Base-by-base conservation (phyloP, 2,329 filamentous ascomycete species). In the Dothistroma septosporum region DNA sequence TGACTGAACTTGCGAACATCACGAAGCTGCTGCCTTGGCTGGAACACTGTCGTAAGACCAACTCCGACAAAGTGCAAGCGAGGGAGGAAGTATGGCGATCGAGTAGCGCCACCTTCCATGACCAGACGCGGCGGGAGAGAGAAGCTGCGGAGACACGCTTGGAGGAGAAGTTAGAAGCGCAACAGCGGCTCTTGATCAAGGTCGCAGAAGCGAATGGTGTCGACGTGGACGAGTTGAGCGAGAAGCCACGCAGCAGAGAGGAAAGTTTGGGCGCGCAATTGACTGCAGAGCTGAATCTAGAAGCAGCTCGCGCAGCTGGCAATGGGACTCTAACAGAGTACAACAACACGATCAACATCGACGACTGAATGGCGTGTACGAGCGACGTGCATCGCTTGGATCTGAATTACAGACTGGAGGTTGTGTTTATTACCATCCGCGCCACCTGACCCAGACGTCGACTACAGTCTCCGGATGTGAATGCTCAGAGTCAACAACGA, bases 401-500 rank as follows among this genome's bases (percentile, higher is more conserved):
- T 44, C 41, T 44, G 35, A 19, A 44, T 19, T 44, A 19, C 14
- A n/a, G 16, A 44, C 16, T n/a, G n/a, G n/a, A 9, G 19, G 2
- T 5, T 5, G 14, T 3, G 46, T n/a, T 11, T 3, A 50, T 68
- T 74, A 90, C 88, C 88, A 91, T 0, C 88, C 88, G 59, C 84
- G 81, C 81, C 86, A 88, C 63, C 88, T 78, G 16, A 83, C 77
- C 89, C 89, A 93, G 22, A 92, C 82, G 78, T 93, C 90, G n/a
- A 65, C 60, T 41, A 90, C 79, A 62, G 90, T 80, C 67, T 84
- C 81, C 61, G 87, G 80, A 66, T 84, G 81, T 22, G 78, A 77
- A 0, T 79, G 81, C 56, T 78, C 75, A 31, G 84, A 85, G 74
- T 93, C 89, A 1, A 92, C 85, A 35, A 93, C 77, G 21, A 91